Percentiles rank a stretch among this genome's conserved stretches.
Evolutionary conservation across 2,329 filamentous ascomycete species (phyloP).

Genomic region (Verruconis gallopava): DNA sequence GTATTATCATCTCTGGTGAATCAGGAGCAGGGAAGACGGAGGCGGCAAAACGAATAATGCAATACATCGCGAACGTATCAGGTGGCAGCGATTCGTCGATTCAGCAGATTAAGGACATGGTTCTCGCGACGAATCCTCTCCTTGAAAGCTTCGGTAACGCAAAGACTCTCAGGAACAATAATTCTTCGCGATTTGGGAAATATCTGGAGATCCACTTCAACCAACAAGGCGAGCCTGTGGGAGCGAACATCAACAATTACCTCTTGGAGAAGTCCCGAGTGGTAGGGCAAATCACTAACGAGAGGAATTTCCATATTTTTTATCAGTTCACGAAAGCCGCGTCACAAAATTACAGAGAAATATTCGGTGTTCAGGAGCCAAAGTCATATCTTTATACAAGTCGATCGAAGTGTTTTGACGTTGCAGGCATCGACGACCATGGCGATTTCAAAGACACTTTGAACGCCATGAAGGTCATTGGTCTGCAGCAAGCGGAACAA

Average conservation of each 20-base stretch:
- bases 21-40: constrained; percentile 98
- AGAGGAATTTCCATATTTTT: constrained; percentile 98
- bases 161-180: constrained; percentile 96
- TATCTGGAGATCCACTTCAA: constrained; percentile 98
- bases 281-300: constrained; percentile 85
- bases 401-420: constrained; percentile 85
- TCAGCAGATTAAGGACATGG: constrained; percentile 98
- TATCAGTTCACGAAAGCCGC: constrained; percentile 98
- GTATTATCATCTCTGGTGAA: constrained; percentile 97
- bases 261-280: constrained; percentile 91
- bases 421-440: constrained; percentile 83
- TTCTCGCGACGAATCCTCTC: constrained; percentile 91
- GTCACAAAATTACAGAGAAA: constrained; percentile 64
- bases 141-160: constrained; percentile 97
- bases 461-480: constrained; percentile 90
- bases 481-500: constrained; percentile 74
- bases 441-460: constrained; percentile 83
- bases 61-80: constrained; percentile 96
- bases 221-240: constrained; percentile 74
- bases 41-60: constrained; percentile 97
- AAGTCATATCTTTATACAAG: constrained; percentile 91
- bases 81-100: constrained; percentile 75
- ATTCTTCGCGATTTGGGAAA: constrained; percentile 96
- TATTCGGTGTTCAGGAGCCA: constrained; percentile 66
- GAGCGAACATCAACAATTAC: constrained; percentile 97